Percentiles rank a stretch among this genome's conserved stretches.
Conservation (phyloP, 129 eudicot genomes). For the Lactuca sativa region DNA sequence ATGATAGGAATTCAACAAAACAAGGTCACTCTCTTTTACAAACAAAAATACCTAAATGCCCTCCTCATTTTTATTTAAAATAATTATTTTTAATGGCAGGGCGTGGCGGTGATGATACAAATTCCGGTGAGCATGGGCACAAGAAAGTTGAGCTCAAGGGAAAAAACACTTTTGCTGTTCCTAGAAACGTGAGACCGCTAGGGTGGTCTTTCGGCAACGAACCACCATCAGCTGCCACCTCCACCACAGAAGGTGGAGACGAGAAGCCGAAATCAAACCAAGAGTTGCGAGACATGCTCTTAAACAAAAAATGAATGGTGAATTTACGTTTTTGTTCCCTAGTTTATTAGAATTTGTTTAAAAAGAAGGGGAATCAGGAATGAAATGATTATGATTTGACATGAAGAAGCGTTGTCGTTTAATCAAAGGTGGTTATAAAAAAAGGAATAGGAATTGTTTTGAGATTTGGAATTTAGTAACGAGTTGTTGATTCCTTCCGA, state of each 20-base stretch:
- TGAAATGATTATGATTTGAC: neutral
- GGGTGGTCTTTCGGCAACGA: constrained; percentile 42
- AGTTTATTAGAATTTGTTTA: too few species aligned
- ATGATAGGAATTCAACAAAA: constrained; percentile 24
- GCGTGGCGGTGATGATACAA: constrained; percentile 15
- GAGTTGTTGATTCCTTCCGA: constrained; percentile 1
- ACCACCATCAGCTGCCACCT: constrained; percentile 29
- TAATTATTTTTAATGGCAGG: neutral
- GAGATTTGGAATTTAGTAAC: constrained; percentile 13
- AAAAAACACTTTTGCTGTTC: constrained; percentile 81
- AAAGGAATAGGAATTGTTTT: neutral
- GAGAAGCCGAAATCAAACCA: constrained; percentile 85
- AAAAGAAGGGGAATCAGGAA: too few species aligned
- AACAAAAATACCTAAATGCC: too few species aligned
- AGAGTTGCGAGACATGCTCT: constrained; percentile 69
- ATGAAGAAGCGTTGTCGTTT: neutral
- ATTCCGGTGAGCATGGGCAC: constrained; percentile 7
- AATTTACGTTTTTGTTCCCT: neutral
- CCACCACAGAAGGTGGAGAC: constrained; percentile 44
- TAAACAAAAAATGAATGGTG: constrained; percentile 31
- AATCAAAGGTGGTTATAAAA: neutral
- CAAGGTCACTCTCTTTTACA: constrained; percentile 31
- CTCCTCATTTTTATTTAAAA: too few species aligned
- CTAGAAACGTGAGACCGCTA: constrained; percentile 65
- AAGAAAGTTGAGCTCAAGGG: constrained; percentile 57